Conservation (phyloP, 345 rosid genomes). For the Populus ilicifolia region DNA sequence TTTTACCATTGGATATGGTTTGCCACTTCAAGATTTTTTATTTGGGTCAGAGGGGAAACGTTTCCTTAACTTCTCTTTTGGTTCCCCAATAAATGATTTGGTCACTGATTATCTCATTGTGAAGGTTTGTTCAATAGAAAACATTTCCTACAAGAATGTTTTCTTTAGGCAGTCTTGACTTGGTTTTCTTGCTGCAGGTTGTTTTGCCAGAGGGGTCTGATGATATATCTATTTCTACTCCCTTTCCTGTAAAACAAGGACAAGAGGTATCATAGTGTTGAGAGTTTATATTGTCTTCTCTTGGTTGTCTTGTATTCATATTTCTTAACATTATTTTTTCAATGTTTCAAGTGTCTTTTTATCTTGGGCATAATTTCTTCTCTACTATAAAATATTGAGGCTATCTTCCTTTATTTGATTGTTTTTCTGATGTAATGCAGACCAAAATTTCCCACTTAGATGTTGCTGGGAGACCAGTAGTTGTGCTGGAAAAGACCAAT, state of each 20-base stretch:
- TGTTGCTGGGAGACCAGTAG: conserved; percentile 80
- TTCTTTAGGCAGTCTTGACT: conserved; percentile 15
- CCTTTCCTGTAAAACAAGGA: conserved; percentile 65
- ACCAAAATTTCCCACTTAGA: conserved; percentile 87
- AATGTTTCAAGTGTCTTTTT: neutral
- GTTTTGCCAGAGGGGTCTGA: conserved; percentile 88
- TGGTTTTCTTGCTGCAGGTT: conserved; percentile 44
- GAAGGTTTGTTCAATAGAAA: conserved; percentile 36
- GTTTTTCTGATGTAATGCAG: conserved; percentile 35
- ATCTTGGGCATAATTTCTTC: neutral
- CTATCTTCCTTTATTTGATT: conserved; percentile 4
- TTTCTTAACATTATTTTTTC: neutral
- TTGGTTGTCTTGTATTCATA: neutral
- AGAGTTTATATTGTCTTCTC: conserved; percentile 3
- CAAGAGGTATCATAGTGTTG: conserved; percentile 59
- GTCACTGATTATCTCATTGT: conserved; percentile 68
- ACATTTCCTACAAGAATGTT: neutral
- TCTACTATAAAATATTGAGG: neutral
- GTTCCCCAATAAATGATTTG: conserved; percentile 69
- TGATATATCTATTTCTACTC: conserved; percentile 61
- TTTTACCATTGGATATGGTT: conserved; percentile 88
- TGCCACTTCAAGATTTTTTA: conserved; percentile 82
- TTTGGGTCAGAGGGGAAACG: conserved; percentile 73
- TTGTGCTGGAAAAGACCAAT: conserved; percentile 66
- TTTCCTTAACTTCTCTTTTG: conserved; percentile 65